Base-by-base conservation (phyloP, 129 eudicot genomes). In the Smallanthus sonchifolius region DNA sequence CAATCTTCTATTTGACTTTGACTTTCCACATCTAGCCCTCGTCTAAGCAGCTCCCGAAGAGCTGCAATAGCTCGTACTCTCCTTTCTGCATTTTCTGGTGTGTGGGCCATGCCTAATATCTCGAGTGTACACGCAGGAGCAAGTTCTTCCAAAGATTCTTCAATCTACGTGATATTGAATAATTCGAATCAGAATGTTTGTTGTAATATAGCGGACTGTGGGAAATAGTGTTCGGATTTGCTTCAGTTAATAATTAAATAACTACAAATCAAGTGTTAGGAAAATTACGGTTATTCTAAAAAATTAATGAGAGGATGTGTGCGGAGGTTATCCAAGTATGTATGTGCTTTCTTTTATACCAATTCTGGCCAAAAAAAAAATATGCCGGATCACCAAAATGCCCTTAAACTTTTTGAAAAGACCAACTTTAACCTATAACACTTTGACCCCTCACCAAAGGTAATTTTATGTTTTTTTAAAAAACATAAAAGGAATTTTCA, bases 101-200 rank as follows among this genome's bases (percentile, higher is more conserved):
- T 78, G 67, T 66, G 87, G 59, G 99, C 87, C 96, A 91, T 82
- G 71, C 88, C 96, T 64, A 95, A 82, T 69, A 91, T 76, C 83
- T 95, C 97, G 63, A 95, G 82, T 17, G 96, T 88, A 83, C 97
- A 95, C 32, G 96, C 97, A 82, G 99, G 99, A 70, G 96, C 97
- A 69, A 91, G 88, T 71, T 85, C 94, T 78, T 95, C 99, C 87
- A 95, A 79, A 72, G 99, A 91, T 75, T 87, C 97, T 88, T 95
- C 99, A 59, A 95, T 95, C 99, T 91, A 81, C 7, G 69, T 64
- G 15, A 64, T 64, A 15, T 64, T 7, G 14, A 3, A 64, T 7
- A 19, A n/a, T 64, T 64, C 7, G 69, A 37, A 38, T 64, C 32
- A 16, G 15, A 64, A 10, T 10, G 38, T 4, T 4, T 6, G 20